Base-by-base conservation (phyloP, 2,329 filamentous ascomycete genomes). In the Paracamarosporium sp. region DNA sequence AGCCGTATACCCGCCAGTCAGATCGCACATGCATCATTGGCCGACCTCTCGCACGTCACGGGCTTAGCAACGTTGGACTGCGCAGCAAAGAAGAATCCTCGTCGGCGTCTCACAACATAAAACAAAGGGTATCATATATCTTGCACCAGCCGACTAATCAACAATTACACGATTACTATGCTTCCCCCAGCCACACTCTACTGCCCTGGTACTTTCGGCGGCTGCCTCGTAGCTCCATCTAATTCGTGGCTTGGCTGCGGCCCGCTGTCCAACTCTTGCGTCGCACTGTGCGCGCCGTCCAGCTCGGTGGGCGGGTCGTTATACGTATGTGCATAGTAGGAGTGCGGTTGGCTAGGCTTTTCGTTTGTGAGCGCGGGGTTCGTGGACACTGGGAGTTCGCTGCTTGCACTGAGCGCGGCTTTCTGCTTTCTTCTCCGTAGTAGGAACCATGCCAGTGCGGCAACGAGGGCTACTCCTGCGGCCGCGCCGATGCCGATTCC, bases 401-500 rank as follows among this genome's bases (percentile, higher is more conserved):
- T 36, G 11, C 13, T 9, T 13, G 30, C 45, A 24, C 31, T 31
- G 17, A 11, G n/a, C 4, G 45, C 35, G 36, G 28, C 5, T 17
- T 43, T 36, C 22, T 50, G 31, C n/a, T 40, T 50, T 12, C 22
- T 28, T 12, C 24, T 33, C 4, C 33, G 22, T 9, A 38, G 22
- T 1, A 50, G 15, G 12, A 13, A 41, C 48, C 48, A 51, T 4
- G 31, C 17, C 25, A 41, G 25, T n/a, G n/a, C 35, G 9, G 25
- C 35, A 5, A 41, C n/a, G 5, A 51, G 8, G 1, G 25, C 35
- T 1, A 51, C 25, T n/a, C 30, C 48, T 3, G 36, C 36, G 3
- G 35, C 36, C 20, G 35, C 36, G 15, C 48, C 48, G 12, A 51
- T 31, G 6, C 48, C 48, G 15, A 51, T 51, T 6, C 48, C 48